These are phyloP conservation scores for Pterocarpus santalinus DNA, from an alignment of 306 rosid genomes.

Conservation along the genomic window DNA sequence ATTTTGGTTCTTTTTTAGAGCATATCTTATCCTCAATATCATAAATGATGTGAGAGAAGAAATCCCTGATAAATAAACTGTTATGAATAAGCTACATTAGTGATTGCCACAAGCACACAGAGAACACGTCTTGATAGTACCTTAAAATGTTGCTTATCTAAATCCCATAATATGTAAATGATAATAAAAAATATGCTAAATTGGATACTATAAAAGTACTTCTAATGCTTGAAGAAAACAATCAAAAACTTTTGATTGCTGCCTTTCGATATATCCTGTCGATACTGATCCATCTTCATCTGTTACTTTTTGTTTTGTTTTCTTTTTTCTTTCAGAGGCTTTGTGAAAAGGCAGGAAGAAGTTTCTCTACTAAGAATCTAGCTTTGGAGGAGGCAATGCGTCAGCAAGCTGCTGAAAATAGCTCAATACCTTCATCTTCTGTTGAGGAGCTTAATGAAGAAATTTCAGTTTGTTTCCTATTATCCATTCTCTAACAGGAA, in stretches of 20 bases:
- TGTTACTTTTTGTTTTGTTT: constrained; percentile 30
- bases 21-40: not conserved
- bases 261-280: constrained; percentile 1
- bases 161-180: constrained; percentile 10
- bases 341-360: constrained; percentile 53
- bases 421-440: constrained; percentile 61
- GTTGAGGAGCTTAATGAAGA: constrained; percentile 78
- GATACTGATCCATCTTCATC: constrained; percentile 31
- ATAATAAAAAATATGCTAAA: constrained; percentile 27
- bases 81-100: constrained; percentile 6
- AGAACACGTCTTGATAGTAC: constrained; percentile 6
- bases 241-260: constrained; percentile 17
- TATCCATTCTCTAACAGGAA: constrained; percentile 22
- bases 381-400: constrained; percentile 60
- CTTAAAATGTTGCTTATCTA: constrained; percentile 10
- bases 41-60: not conserved
- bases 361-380: constrained; percentile 59
- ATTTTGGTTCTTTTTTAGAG: not conserved
- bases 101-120: constrained; percentile 1
- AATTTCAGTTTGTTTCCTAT: constrained; percentile 69
- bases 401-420: constrained; percentile 61
- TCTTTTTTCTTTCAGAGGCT: constrained; percentile 57
- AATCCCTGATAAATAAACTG: not conserved
- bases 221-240: constrained; percentile 33
- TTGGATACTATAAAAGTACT: constrained; percentile 3